Base-by-base conservation (phyloP, 441 rosid species). In the Croton setiger region DNA sequence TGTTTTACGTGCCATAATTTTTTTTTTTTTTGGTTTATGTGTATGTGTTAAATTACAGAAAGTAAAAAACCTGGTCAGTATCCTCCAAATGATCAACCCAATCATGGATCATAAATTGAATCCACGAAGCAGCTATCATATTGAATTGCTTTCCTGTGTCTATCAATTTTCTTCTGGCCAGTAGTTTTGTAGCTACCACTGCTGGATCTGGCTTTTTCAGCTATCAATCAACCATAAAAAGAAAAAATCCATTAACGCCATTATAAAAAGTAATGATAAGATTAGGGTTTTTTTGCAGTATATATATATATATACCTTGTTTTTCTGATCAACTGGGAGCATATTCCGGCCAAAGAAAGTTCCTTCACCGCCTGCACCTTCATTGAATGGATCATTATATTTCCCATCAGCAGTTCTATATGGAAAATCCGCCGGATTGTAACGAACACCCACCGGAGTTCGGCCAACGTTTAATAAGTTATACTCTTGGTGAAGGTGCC, bases 31-130 rank as follows among this genome's bases (percentile, higher is more conserved):
- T 45, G 17, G 0, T 45, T 45, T 3, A 45, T 3, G 11, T 15
- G 3, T 1, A 27, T 4, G 4, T n/a, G 35, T 21, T 27, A 1
- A 27, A 27, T 27, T 8, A 55, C 0, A 11, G 27, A 23, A 1
- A 21, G 59, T 23, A 8, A 18, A 15, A 36, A 35, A 85, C 90
- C 86, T 90, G 92, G 27, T 79, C 41, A 18, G 91, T 86, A 4
- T 83, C 88, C 78, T 88, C 96, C 79, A 86, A 43, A 63, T 90
- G 93, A 74, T 88, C 96, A 27, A 88, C 67, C 93, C 96, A 90
- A 48, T 90, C 96, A 71, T 90, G 96, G 27, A 90, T 82, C 96
- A 90, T 90, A 63, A 90, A 90, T 66, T 88, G 93, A 69, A 88
- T 80, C 96, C 93, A 90, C 21, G 92, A 81, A 76, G 86, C 81